Base-by-base conservation (phyloP, 1,284 basidiomycete species). In the Sphaerobolus stellatus region DNA sequence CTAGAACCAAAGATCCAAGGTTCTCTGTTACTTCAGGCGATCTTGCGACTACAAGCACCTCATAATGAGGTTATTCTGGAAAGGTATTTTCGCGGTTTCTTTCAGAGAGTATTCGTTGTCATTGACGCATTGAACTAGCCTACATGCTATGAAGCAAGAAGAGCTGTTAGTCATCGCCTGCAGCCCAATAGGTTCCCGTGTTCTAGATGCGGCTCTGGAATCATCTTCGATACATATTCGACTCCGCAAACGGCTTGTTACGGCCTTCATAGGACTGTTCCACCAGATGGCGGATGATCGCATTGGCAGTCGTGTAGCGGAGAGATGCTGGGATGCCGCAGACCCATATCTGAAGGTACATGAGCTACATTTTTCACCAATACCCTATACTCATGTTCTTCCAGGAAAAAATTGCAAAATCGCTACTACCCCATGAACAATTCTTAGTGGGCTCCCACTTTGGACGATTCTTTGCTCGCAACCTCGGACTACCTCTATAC, bases 341-440 rank as follows among this genome's bases (percentile, higher is more conserved):
- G 95, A 98, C 71, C 88, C 92, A 1, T 97, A 89, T 71, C 79
- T 96, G 61, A 94, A 90, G 76, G 92, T 92, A 58, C 24, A 78
- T 67, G 13, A 13, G 16, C 2, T 14, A 16, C 16, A 18, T 20
- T 11, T 28, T 48, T 34, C 20, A 38, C 5, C 1, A 31, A 53
- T 36, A 47, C 24, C 20, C 18, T 7, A 36, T 30, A 29, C 33
- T 13, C 48, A 48, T 45, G 22, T 34, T 14, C 2, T 41, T 11
- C 41, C n/a, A 93, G 89, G 93, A 96, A 72, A 95, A 94, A 71
- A 92, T 98, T 49, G 93, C 90, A 1, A 82, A 83, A 14, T 88
- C 88, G 11, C 73, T 96, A 9, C 72, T 92, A 25, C 72, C 80
- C 1, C 79, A 90, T 54, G 88, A 93, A 59, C 79, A 82, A 25